These are phyloP conservation scores for Syzygium aqueum DNA, from an alignment of 345 rosid species.

Conservation along the genomic window DNA sequence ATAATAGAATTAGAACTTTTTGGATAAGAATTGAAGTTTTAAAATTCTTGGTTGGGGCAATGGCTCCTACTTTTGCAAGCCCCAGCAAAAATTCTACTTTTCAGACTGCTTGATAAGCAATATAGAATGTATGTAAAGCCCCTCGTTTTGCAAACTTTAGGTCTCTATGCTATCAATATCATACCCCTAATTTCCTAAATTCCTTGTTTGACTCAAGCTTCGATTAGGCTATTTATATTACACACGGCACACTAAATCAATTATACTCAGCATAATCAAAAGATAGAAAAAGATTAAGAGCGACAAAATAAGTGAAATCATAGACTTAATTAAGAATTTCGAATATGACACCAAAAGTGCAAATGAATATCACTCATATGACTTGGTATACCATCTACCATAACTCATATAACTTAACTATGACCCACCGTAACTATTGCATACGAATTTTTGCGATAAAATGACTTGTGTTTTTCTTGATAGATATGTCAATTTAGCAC, in stretches of 20 bases:
- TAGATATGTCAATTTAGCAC: too few relatives aligned
- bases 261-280: neutral
- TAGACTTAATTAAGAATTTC: neutral
- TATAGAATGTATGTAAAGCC: neutral
- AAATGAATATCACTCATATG: neutral
- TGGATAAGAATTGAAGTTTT: neutral
- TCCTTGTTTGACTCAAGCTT: neutral
- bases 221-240: neutral
- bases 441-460: too few relatives aligned
- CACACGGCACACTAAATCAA: neutral
- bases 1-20: neutral
- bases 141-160: neutral
- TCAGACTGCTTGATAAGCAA: neutral
- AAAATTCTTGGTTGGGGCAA: neutral
- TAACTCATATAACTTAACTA: neutral
- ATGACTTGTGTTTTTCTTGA: too few relatives aligned
- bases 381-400: neutral
- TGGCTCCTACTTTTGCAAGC: neutral
- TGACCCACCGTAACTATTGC: neutral
- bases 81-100: neutral
- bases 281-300: neutral
- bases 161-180: neutral
- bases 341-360: neutral
- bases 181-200: neutral
- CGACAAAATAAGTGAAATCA: neutral